Evolutionary conservation across 192 early-diverging fungal species (phyloP).

Genomic region (Cladochytrium replicatum): DNA sequence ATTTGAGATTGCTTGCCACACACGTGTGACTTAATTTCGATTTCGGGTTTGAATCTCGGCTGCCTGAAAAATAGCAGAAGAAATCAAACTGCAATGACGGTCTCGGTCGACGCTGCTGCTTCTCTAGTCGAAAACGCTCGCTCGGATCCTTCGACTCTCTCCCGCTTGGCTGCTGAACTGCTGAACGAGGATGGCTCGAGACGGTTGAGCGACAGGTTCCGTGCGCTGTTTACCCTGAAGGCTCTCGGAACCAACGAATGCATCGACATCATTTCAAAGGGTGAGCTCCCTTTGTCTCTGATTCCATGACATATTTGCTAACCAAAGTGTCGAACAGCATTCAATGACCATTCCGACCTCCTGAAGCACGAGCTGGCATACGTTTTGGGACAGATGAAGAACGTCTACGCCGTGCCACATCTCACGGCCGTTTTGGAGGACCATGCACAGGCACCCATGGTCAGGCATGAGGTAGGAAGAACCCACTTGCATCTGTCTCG

Average conservation of each 20-base stretch:
- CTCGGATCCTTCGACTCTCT: no score
- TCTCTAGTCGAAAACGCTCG: no score
- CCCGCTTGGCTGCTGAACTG: constrained; percentile 16
- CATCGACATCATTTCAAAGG: constrained; percentile 76
- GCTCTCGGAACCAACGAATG: constrained; percentile 57
- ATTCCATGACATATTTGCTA: not conserved
- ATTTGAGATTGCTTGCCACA: no score
- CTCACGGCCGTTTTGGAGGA: constrained; percentile 60
- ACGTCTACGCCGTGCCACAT: constrained; percentile 59
- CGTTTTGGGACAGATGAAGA: constrained; percentile 91
- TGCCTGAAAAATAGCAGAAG: no score
- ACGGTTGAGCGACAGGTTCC: constrained; percentile 78
- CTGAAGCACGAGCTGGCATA: constrained; percentile 96
- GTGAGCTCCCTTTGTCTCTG: constrained; percentile 17
- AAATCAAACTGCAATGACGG: no score
- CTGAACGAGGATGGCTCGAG: constrained; percentile 10
- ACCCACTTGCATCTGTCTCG: not conserved
- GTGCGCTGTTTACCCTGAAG: constrained; percentile 90
- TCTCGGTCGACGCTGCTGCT: no score
- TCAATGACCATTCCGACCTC: constrained; percentile 73
- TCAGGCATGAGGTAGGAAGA: constrained; percentile 83
- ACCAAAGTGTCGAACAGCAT: constrained; percentile 26
- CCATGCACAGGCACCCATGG: constrained; percentile 77
- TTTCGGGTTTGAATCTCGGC: no score
- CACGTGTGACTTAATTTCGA: no score